Conservation (phyloP, 1,139 yeast genomes). For the Taphrina deformans region DNA sequence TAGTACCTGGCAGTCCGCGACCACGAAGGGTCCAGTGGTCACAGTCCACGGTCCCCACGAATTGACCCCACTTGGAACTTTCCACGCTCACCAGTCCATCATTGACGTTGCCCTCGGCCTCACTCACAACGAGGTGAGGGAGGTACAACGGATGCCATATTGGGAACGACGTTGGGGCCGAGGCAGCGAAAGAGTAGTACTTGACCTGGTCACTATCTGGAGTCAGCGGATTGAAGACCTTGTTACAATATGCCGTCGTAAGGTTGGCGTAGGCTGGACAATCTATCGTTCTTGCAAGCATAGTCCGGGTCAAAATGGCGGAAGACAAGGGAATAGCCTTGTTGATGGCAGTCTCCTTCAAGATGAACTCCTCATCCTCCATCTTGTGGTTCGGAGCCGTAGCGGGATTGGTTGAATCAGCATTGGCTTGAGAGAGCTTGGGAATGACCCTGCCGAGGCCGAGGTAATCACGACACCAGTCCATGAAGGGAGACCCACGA, state of each 20-base stretch:
- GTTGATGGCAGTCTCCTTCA: conserved; percentile 25
- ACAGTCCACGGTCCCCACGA: conserved; percentile 73
- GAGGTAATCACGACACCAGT: conserved; percentile 48
- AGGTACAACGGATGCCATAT: conserved; percentile 36
- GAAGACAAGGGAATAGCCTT: conserved; percentile 33
- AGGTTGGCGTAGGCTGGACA: conserved; percentile 47
- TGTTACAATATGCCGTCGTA: conserved; percentile 56
- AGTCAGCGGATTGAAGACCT: conserved; percentile 56
- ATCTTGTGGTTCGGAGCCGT: conserved; percentile 24
- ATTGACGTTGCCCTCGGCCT: conserved; percentile 51
- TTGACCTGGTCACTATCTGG: conserved; percentile 61
- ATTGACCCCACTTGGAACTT: conserved; percentile 81
- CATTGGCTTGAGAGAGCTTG: conserved; percentile 24
- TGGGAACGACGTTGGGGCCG: conserved; percentile 30
- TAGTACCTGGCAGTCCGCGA: conserved; percentile 28
- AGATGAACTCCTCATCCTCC: conserved; percentile 20
- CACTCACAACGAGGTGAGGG: conserved; percentile 35
- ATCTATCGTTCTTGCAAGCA: conserved; percentile 39
- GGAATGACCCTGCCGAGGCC: conserved; percentile 35
- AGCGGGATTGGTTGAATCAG: conserved; percentile 28
- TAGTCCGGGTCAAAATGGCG: conserved; percentile 37
- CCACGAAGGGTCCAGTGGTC: conserved; percentile 71
- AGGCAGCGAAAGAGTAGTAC: conserved; percentile 82
- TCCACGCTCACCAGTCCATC: conserved; percentile 83
- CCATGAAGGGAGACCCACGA: conserved; percentile 82